Conservation (phyloP, 495 filamentous ascomycete species). For the Podospora comata region DNA sequence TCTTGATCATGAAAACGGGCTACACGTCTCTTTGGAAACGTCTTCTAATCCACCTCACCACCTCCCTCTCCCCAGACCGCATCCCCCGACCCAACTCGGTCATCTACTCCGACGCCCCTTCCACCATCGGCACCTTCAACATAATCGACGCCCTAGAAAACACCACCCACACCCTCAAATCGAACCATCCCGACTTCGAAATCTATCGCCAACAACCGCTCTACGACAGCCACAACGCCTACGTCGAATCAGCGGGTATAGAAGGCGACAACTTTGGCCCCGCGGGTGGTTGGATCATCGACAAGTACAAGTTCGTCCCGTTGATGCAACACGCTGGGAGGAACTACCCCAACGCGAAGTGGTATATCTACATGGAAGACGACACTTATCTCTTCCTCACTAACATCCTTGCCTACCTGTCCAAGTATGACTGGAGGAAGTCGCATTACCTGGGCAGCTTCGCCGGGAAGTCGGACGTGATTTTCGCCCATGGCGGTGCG, state of each 20-base stretch:
- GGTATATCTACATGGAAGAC: slow-evolving; percentile 24
- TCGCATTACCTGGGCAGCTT: slow-evolving; percentile 17
- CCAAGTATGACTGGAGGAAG: slow-evolving; percentile 8
- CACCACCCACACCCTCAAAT: slow-evolving; percentile 9
- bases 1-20: slow-evolving; percentile 17
- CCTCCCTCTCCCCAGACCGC: slow-evolving; percentile 7
- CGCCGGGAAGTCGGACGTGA: slow-evolving; percentile 14
- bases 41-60: slow-evolving; percentile 17
- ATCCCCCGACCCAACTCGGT: slow-evolving; percentile 11
- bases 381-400: slow-evolving; percentile 18
- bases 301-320: slow-evolving; percentile 19
- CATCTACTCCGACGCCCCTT: slow-evolving; percentile 13
- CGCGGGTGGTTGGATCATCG: slow-evolving; percentile 16
- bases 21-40: slow-evolving; percentile 18
- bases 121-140: slow-evolving; percentile 8
- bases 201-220: slow-evolving; percentile 14
- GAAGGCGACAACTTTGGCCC: slow-evolving; percentile 20
- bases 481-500: slow-evolving; percentile 17
- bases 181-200: slow-evolving; percentile 8
- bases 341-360: slow-evolving; percentile 15
- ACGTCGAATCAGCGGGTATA: slow-evolving; percentile 12
- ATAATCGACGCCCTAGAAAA: slow-evolving; percentile 17
- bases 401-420: slow-evolving; percentile 13
- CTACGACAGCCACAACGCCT: slow-evolving; percentile 12
- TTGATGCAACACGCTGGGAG: slow-evolving; percentile 16